Percentiles rank a stretch among this genome's conserved stretches.
These are phyloP conservation scores for Fusarium sp. DNA, from an alignment of 2,329 filamentous ascomycete species.

Conservation along the genomic window DNA sequence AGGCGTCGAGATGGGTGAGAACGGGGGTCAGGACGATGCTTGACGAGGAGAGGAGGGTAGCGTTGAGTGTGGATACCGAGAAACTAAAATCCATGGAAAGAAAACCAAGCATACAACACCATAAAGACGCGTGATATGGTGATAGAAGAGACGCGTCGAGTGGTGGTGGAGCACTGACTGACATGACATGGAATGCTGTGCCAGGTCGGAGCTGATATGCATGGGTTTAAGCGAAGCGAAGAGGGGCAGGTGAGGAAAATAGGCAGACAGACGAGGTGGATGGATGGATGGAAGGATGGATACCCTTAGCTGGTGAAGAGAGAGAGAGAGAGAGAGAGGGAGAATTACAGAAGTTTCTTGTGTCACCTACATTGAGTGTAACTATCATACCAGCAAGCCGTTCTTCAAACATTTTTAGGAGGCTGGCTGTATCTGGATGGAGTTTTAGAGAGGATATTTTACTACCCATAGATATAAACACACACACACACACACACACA, in stretches of 20 bases:
- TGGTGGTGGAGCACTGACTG: slow-evolving; percentile 24
- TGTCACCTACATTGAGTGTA: slow-evolving; percentile 2
- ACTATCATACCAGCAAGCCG: background rate
- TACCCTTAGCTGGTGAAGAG: slow-evolving; percentile 34
- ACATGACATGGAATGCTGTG: slow-evolving; percentile 8
- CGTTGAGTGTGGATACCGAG: slow-evolving; percentile 32
- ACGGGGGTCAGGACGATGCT: slow-evolving; percentile 33
- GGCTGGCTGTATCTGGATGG: background rate
- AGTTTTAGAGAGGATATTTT: background rate
- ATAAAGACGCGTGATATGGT: slow-evolving; percentile 46
- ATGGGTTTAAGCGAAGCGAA: slow-evolving; percentile 26
- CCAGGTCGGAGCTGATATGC: slow-evolving; percentile 27
- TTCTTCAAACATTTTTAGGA: background rate
- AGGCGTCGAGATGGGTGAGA: slow-evolving; percentile 31
- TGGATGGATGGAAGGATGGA: slow-evolving; percentile 41
- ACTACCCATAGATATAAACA: background rate
- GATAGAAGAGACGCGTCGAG: slow-evolving; percentile 39
- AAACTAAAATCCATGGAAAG: slow-evolving; percentile 16
- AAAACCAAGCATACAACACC: slow-evolving; percentile 39
- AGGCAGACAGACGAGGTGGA: slow-evolving; percentile 27
- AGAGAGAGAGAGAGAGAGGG: no score
- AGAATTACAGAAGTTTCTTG: slow-evolving; percentile 5
- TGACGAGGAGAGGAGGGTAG: slow-evolving; percentile 27
- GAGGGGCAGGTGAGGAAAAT: slow-evolving; percentile 16
- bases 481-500: no score